Percentiles rank a stretch among this genome's conserved stretches.
phyloP scores from a whole-genome alignment of 192 early-diverging fungal genomes.

The Allomyces javanicus region DNA sequence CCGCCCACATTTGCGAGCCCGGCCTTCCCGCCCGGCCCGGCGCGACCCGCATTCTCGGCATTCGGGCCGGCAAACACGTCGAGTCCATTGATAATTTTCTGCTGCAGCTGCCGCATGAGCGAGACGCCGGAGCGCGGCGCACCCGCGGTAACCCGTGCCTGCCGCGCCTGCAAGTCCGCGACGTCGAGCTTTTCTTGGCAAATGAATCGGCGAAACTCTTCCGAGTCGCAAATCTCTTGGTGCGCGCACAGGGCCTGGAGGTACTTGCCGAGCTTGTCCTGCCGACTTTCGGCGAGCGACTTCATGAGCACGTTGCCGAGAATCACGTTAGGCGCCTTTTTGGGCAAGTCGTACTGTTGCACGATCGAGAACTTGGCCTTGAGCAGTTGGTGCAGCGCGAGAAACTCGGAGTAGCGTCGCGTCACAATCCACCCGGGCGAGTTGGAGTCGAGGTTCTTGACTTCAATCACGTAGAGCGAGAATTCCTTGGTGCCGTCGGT shows the following conservation, averaged over 20 bases:
- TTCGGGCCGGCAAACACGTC: too few relatives aligned
- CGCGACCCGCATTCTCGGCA: too few relatives aligned
- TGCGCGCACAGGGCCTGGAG: slow-evolving; percentile 35
- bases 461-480: slow-evolving; percentile 45
- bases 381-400: slow-evolving; percentile 52
- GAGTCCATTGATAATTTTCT: too few relatives aligned
- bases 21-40: too few relatives aligned
- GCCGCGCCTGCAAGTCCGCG: too few relatives aligned
- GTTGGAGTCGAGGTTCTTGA: slow-evolving; percentile 34
- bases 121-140: too few relatives aligned
- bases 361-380: slow-evolving; percentile 34
- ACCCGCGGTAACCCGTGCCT: too few relatives aligned
- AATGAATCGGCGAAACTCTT: slow-evolving; percentile 49
- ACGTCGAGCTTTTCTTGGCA: slow-evolving; percentile 11
- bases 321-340: slow-evolving; percentile 46
- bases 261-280: slow-evolving; percentile 46
- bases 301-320: slow-evolving; percentile 21
- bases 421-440: slow-evolving; percentile 46
- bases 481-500: slow-evolving; percentile 29
- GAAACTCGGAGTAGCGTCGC: slow-evolving; percentile 71
- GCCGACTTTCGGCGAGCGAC: slow-evolving; percentile 46
- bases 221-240: slow-evolving; percentile 32
- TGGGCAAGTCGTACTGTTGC: slow-evolving; percentile 46
- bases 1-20: too few relatives aligned
- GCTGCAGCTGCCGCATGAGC: too few relatives aligned